Percentiles rank a stretch among this genome's conserved stretches.
Evolutionary conservation across 2,329 filamentous ascomycete species (phyloP).

Genomic region (Alternaria conjuncta): DNA sequence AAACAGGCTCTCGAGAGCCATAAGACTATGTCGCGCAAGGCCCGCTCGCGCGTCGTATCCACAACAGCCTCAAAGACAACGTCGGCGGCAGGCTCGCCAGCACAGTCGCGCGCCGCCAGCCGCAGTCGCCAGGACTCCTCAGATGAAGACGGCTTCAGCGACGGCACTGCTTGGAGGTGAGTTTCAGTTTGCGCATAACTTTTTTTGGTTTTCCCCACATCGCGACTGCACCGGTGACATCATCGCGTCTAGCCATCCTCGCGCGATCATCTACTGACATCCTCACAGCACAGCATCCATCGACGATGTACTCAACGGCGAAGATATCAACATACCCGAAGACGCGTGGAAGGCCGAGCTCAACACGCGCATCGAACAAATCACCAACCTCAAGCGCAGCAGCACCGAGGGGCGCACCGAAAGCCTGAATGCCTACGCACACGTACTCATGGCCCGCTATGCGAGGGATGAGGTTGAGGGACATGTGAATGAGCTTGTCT

Average conservation of each 20-base stretch:
- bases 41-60: slow-evolving; percentile 63
- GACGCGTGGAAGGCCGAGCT: slow-evolving; percentile 68
- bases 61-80: slow-evolving; percentile 64
- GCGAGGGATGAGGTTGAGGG: slow-evolving; percentile 67
- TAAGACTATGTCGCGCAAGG: slow-evolving; percentile 75
- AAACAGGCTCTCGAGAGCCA: slow-evolving; percentile 74
- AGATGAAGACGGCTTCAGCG: slow-evolving; percentile 67
- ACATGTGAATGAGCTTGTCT: slow-evolving; percentile 66
- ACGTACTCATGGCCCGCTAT: slow-evolving; percentile 72
- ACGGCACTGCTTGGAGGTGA: slow-evolving; percentile 65
- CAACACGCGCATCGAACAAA: slow-evolving; percentile 70
- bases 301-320: slow-evolving; percentile 64
- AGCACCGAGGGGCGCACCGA: slow-evolving; percentile 74
- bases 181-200: slow-evolving; percentile 18
- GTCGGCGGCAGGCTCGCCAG: slow-evolving; percentile 65
- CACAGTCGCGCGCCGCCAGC: slow-evolving; percentile 58
- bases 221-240: slow-evolving; percentile 29
- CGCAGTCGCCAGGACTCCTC: slow-evolving; percentile 69
- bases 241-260: slow-evolving; percentile 19
- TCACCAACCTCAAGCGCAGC: slow-evolving; percentile 79
- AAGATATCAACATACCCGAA: slow-evolving; percentile 57
- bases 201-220: slow-evolving; percentile 18
- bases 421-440: slow-evolving; percentile 66
- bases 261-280: slow-evolving; percentile 31
- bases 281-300: slow-evolving; percentile 65